Conservation (phyloP, 257 asterid genomes). For the Osmanthus fragrans region DNA sequence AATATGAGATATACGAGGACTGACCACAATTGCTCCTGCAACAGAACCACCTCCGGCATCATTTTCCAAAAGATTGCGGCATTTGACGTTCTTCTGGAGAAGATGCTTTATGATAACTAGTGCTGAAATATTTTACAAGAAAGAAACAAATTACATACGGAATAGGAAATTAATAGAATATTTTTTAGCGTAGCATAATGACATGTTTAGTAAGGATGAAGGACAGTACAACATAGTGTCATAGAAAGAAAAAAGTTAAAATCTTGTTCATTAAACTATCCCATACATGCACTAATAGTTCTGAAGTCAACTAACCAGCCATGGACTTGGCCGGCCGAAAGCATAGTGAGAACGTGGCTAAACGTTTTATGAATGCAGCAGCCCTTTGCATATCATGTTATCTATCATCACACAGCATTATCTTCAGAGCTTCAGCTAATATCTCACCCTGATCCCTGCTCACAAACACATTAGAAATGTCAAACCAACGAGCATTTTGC, state of each 20-base stretch:
- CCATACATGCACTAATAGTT: not conserved
- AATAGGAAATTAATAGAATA: not conserved
- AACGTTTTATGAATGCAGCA: slow-evolving; percentile 91
- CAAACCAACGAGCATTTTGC: not conserved
- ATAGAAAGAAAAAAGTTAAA: not conserved
- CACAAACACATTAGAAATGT: slow-evolving; percentile 19
- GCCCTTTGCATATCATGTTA: slow-evolving; percentile 98
- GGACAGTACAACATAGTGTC: not conserved
- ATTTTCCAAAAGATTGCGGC: slow-evolving; percentile 87
- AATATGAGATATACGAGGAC: slow-evolving; percentile 19
- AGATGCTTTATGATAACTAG: slow-evolving; percentile 83
- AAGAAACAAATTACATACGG: slow-evolving; percentile 12
- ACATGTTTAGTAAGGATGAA: not conserved
- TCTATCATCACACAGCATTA: slow-evolving; percentile 91
- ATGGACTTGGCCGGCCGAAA: slow-evolving; percentile 85
- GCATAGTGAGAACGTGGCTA: slow-evolving; percentile 75
- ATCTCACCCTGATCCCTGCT: slow-evolving; percentile 87
- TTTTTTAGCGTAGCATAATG: not conserved
- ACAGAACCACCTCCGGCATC: slow-evolving; percentile 98
- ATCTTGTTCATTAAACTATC: not conserved
- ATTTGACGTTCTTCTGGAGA: slow-evolving; percentile 78
- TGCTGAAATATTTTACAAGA: slow-evolving; percentile 49
- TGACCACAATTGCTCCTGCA: slow-evolving; percentile 89
- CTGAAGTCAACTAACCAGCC: slow-evolving; percentile 57
- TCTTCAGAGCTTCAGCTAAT: slow-evolving; percentile 86